Percentiles rank a stretch among this genome's conserved stretches.
phyloP scores from a whole-genome alignment of 2,329 filamentous ascomycete genomes.

The Sarocladium brachiariae region DNA sequence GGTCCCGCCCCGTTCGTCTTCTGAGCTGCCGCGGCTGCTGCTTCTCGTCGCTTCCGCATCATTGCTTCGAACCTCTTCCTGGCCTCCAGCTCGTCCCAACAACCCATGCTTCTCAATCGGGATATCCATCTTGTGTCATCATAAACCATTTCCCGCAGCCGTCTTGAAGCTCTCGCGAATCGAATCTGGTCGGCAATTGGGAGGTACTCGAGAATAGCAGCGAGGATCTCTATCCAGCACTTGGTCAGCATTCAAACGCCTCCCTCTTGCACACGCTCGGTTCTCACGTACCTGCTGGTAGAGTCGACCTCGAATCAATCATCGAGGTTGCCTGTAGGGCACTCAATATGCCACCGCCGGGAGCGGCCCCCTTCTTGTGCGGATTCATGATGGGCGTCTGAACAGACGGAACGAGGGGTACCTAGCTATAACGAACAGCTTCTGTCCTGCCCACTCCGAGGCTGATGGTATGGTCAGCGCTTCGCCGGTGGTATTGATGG shows the following conservation, averaged over 20 bases:
- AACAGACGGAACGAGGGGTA: not conserved
- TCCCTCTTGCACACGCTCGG: too few species aligned
- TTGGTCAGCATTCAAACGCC: not conserved
- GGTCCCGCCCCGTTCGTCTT: conserved; percentile 12
- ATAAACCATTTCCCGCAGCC: conserved; percentile 96
- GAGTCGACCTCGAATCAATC: conserved; percentile 65
- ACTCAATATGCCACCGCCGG: conserved; percentile 56
- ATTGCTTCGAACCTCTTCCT: conserved; percentile 71
- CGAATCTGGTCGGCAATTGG: conserved; percentile 77
- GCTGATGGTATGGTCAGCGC: conserved; percentile 5
- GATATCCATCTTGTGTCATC: conserved; percentile 95
- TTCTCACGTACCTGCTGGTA: conserved; percentile 79
- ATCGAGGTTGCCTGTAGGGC: conserved; percentile 77
- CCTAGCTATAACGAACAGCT: not conserved
- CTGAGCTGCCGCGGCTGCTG: conserved; percentile 21
- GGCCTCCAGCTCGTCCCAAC: conserved; percentile 88
- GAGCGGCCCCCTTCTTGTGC: conserved; percentile 32
- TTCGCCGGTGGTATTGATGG: not conserved
- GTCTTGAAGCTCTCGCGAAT: conserved; percentile 76
- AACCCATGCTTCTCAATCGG: conserved; percentile 75
- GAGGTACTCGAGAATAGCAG: conserved; percentile 81
- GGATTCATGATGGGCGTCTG: conserved; percentile 31
- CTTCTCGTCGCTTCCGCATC: conserved; percentile 54
- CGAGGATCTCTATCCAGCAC: conserved; percentile 64
- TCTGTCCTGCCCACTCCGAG: not conserved